Percentiles rank a stretch among this genome's conserved stretches.
Evolutionary conservation across 306 rosid genomes (phyloP).

Genomic region (Lablab purpureus): DNA sequence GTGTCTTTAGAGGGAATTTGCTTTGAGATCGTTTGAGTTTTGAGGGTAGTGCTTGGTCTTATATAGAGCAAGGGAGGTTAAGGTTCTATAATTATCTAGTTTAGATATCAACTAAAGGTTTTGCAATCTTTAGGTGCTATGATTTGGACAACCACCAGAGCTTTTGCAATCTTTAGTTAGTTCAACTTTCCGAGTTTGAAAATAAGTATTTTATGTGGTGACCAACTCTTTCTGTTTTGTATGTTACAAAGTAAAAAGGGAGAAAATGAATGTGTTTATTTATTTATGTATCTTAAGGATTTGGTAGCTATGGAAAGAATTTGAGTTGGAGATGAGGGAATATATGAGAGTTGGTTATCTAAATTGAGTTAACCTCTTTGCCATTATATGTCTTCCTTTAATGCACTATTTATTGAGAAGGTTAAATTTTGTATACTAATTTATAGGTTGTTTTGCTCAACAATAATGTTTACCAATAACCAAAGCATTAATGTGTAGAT

Average conservation of each 20-base stretch:
- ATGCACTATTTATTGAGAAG: not conserved
- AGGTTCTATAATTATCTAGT: not conserved
- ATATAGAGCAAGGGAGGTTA: slow-evolving; percentile 14
- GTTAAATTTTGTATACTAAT: not conserved
- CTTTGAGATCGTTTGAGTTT: slow-evolving; percentile 27
- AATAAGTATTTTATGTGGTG: not conserved
- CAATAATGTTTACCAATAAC: not conserved
- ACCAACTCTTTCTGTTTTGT: slow-evolving; percentile 16
- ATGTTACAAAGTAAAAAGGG: not conserved
- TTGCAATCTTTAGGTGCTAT: not conserved
- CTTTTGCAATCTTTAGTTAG: slow-evolving; percentile 13
- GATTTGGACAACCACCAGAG: slow-evolving; percentile 16
- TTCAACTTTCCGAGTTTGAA: slow-evolving; percentile 30
- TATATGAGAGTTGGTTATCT: slow-evolving; percentile 4
- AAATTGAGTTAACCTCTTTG: slow-evolving; percentile 3
- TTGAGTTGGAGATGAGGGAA: not conserved
- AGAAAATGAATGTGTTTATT: not conserved
- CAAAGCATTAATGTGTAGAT: not conserved
- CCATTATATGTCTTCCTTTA: not conserved
- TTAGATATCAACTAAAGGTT: not conserved
- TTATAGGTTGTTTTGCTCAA: not conserved
- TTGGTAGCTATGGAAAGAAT: not conserved
- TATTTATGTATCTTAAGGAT: not conserved
- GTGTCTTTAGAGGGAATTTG: not conserved
- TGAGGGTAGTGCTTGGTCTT: slow-evolving; percentile 1